phyloP scores from a whole-genome alignment of 768 basidiomycete species.

The Boletus vermiculosoides region DNA sequence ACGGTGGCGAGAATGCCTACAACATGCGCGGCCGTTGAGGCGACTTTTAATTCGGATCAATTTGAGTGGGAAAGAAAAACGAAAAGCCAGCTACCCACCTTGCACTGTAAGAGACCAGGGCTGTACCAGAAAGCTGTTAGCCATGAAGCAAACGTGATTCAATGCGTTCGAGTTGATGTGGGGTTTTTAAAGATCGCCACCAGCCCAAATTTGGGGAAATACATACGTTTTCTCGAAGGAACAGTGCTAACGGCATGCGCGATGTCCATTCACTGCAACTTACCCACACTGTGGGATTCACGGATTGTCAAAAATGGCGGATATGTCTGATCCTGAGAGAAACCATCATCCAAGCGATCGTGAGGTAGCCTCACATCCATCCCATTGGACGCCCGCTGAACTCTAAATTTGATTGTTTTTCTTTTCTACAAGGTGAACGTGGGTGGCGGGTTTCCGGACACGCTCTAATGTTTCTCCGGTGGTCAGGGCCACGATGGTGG shows the following conservation, averaged over 20 bases:
- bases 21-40: constrained; percentile 16
- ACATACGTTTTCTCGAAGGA: background rate
- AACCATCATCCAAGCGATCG: background rate
- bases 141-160: background rate
- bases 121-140: background rate
- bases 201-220: background rate
- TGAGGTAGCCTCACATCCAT: background rate
- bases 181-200: background rate
- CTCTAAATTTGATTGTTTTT: background rate
- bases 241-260: constrained; percentile 1
- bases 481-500: background rate
- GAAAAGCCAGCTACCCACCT: constrained; percentile 7
- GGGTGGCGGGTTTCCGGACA: background rate
- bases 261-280: background rate
- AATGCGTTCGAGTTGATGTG: background rate
- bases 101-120: constrained; percentile 11
- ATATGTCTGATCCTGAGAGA: background rate
- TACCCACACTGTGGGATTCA: background rate
- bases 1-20: constrained; percentile 21
- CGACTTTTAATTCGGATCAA: constrained; percentile 7
- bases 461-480: background rate
- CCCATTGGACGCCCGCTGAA: background rate
- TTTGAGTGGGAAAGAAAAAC: background rate
- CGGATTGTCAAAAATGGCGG: background rate
- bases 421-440: too few relatives aligned